Evolutionary conservation across 1,284 basidiomycete species (phyloP), one percentile per base, ranked within the genome.

Genomic region (Porogramme epimiltina): DNA sequence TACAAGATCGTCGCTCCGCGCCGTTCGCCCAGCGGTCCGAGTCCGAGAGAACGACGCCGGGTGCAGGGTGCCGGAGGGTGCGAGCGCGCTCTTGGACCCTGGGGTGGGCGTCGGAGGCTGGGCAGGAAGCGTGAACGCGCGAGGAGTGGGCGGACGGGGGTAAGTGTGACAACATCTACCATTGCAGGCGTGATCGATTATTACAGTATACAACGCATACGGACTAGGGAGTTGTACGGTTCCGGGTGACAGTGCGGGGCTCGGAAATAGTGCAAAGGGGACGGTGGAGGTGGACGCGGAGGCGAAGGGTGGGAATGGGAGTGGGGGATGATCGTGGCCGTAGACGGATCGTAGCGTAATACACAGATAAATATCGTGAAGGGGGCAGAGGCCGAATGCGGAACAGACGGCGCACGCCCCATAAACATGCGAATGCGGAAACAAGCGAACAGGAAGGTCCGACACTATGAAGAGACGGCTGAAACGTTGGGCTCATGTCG

Each of bases 351-450:
- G 42, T 31, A 13, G 28, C 28, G 28, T 13, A 31, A 51, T n/a
- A 57, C 49, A 62, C 56, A 55, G 49, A 60, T 62, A 62, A 60
- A 62, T 60, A 62, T 52, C 51, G 47, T 47, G 20, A 44, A 43
- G 37, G 9, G 33, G 28, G 23, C 24, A n/a, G 41, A 53, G 22
- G 47, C 33, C 24, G 37, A 26, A 44, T 19, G 8, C 8, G 8
- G 28, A 31, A 31, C 28, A 31, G 8, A 8, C 28, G 28, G 6
- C 28, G 28, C 13, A 13, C 13, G 28, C 28, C 28, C 28, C 13
- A 31, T 31, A 31, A 31, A 31, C 28, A 31, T 13, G 13, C 13
- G 28, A 31, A 13, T 31, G 28, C 6, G 6, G 28, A 6, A 8
- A 31, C 28, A 31, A 13, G 8, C 28, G 28, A 31, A 13, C 6